Percentiles rank a stretch among this genome's conserved stretches.
These are phyloP conservation scores for Arachnopeziza araneosa DNA, from an alignment of 2,329 filamentous ascomycete species.

Conservation along the genomic window DNA sequence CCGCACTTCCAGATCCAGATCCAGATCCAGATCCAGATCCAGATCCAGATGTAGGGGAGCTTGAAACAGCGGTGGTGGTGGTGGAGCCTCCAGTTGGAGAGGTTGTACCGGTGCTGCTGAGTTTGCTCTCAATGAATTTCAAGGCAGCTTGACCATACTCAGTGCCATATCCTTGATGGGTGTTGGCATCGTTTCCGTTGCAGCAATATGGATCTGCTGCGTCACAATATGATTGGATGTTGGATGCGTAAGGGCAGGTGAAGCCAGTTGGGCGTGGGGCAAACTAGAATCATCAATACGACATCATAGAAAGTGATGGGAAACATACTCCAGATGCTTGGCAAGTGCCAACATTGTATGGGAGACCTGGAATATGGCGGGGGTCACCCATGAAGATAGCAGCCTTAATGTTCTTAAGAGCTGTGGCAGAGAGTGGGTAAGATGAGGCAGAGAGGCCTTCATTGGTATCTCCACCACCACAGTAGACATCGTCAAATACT, in stretches of 20 bases:
- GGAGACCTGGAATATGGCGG: slow-evolving; percentile 46
- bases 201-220: slow-evolving; percentile 56
- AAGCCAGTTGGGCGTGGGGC: slow-evolving; percentile 50
- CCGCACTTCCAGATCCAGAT: not conserved
- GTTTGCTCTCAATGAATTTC: slow-evolving; percentile 49
- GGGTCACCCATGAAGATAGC: slow-evolving; percentile 63
- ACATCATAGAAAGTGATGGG: not conserved
- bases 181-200: slow-evolving; percentile 47
- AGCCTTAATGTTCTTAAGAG: slow-evolving; percentile 52
- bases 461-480: slow-evolving; percentile 48
- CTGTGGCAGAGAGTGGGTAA: slow-evolving; percentile 38
- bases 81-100: slow-evolving; percentile 4
- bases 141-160: slow-evolving; percentile 53
- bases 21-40: not conserved
- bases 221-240: slow-evolving; percentile 57
- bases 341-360: slow-evolving; percentile 59
- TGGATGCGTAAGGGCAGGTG: slow-evolving; percentile 45
- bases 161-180: slow-evolving; percentile 52
- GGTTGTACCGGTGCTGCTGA: slow-evolving; percentile 24
- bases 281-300: slow-evolving; percentile 38
- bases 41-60: not conserved
- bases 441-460: slow-evolving; percentile 41
- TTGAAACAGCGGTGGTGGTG: slow-evolving; percentile 2
- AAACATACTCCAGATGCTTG: slow-evolving; percentile 49
- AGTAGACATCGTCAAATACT: slow-evolving; percentile 58